phyloP scores from a whole-genome alignment of 345 rosid species.

The Melaleuca quinquenervia region DNA sequence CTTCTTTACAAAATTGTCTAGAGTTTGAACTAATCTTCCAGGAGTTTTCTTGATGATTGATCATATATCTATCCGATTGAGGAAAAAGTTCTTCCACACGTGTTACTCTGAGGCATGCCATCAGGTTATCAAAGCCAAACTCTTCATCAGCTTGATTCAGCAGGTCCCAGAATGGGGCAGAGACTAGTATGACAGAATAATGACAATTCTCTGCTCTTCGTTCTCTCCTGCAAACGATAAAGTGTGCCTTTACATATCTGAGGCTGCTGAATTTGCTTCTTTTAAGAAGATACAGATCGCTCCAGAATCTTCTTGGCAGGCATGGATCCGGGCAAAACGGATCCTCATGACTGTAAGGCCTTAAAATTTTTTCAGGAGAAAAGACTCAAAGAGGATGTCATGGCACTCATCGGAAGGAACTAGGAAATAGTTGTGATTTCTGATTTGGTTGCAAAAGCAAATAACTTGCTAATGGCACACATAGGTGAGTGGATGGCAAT shows the following conservation, averaged over 20 bases:
- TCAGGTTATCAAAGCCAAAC: constrained; percentile 22
- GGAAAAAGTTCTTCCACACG: constrained; percentile 20
- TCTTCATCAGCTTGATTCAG: constrained; percentile 21
- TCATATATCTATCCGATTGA: not conserved
- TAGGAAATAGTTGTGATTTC: not conserved
- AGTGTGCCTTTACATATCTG: not conserved
- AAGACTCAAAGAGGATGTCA: not conserved
- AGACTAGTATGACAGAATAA: constrained; percentile 11
- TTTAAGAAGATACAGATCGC: not conserved
- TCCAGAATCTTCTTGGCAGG: constrained; percentile 8
- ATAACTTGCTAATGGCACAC: not conserved
- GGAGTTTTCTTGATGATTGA: not conserved
- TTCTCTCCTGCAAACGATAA: constrained; percentile 16
- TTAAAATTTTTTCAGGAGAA: not conserved
- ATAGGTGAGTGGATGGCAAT: not conserved
- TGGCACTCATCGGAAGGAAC: not conserved
- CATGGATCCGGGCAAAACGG: not conserved
- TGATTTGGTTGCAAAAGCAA: not conserved
- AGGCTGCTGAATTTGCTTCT: not conserved
- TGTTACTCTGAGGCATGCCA: constrained; percentile 26
- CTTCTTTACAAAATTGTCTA: not conserved
- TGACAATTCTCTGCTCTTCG: constrained; percentile 5
- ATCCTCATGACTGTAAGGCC: not conserved
- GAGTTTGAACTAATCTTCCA: not conserved
- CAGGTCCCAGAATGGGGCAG: constrained; percentile 16